These are phyloP conservation scores for Aspergillus carlsbadensis DNA, from an alignment of 495 filamentous ascomycete genomes.

Conservation along the genomic window DNA sequence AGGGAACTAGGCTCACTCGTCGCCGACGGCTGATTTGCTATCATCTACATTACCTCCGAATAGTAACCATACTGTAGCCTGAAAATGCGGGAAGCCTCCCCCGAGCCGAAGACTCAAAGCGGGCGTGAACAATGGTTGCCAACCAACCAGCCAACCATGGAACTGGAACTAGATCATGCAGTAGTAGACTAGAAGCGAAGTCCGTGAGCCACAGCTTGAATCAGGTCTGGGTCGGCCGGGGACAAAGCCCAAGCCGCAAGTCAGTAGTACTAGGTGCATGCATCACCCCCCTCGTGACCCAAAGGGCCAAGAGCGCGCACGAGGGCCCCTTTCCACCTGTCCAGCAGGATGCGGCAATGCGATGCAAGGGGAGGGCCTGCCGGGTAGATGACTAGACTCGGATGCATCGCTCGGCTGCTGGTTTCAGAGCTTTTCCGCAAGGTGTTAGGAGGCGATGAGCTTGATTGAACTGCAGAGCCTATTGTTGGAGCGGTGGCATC, in stretches of 20 bases:
- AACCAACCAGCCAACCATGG: slow-evolving; percentile 5
- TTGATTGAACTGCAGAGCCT: slow-evolving; percentile 26
- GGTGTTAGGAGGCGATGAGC: slow-evolving; percentile 23
- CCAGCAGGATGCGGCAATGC: slow-evolving; percentile 11
- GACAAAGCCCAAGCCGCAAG: not conserved
- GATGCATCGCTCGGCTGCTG: not conserved
- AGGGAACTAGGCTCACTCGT: too few relatives aligned
- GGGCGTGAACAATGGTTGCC: not conserved
- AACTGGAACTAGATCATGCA: not conserved
- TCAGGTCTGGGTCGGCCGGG: not conserved
- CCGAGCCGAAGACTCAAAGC: too few relatives aligned
- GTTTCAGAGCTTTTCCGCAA: slow-evolving; percentile 18
- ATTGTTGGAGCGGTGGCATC: not conserved
- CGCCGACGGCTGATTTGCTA: not conserved
- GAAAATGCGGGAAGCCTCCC: too few relatives aligned
- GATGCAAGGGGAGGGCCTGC: slow-evolving; percentile 19
- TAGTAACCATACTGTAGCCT: too few relatives aligned
- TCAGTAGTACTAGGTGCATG: not conserved
- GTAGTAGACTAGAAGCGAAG: too few relatives aligned
- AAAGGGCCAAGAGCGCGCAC: slow-evolving; percentile 14
- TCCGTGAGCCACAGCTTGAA: not conserved
- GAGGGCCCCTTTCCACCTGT: slow-evolving; percentile 11
- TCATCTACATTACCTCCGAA: not conserved
- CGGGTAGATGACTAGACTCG: not conserved
- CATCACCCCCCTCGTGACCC: slow-evolving; percentile 15